Conservation (phyloP, 169 alveolate species). For the Perkinsus chesapeaki region DNA sequence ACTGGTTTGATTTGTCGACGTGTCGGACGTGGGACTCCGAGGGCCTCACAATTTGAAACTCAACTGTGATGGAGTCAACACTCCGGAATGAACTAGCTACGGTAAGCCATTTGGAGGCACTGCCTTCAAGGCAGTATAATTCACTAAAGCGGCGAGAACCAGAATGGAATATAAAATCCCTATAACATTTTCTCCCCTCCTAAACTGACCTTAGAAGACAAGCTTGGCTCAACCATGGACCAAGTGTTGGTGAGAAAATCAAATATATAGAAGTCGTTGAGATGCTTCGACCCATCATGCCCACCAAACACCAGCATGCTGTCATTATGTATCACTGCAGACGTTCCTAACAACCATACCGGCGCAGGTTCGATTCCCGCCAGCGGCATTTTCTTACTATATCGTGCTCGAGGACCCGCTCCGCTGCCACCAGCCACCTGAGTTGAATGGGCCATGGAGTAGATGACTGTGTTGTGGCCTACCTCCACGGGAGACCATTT, state of each 20-base stretch:
- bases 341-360: constrained; percentile 15
- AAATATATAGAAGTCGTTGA: constrained; percentile 58
- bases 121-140: too few relatives aligned
- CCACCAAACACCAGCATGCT: constrained; percentile 69
- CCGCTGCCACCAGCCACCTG: constrained; percentile 24
- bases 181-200: too few relatives aligned
- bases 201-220: background rate
- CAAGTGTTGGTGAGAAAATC: constrained; percentile 30
- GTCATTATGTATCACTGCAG: constrained; percentile 55
- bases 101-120: too few relatives aligned
- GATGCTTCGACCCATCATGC: constrained; percentile 65
- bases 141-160: too few relatives aligned
- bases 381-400: too few relatives aligned
- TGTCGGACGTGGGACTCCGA: too few relatives aligned
- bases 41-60: too few relatives aligned
- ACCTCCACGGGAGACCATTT: constrained; percentile 35
- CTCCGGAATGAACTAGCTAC: too few relatives aligned
- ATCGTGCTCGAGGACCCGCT: background rate
- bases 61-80: too few relatives aligned
- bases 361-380: background rate
- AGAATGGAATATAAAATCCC: too few relatives aligned
- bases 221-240: constrained; percentile 25
- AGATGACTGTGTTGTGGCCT: too few relatives aligned
- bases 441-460: constrained; percentile 21
- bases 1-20: too few relatives aligned